Base-by-base conservation (phyloP, 345 rosid species). In the Rhizophora mangle region DNA sequence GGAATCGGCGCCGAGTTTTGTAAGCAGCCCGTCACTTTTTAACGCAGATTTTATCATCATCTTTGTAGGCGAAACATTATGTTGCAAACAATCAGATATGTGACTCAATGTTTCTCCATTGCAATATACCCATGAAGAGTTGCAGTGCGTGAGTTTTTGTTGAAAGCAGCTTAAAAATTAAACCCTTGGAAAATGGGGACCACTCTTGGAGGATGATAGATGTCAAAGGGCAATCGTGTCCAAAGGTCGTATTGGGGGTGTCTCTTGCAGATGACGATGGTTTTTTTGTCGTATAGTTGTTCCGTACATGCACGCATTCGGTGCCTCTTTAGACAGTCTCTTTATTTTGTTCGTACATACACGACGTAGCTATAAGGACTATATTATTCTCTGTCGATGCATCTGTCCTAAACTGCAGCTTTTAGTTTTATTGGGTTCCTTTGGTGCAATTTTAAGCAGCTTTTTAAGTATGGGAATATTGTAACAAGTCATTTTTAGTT, bases 1-100 rank as follows among this genome's bases (percentile, higher is more conserved):
- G 99, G 99, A 92, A 80, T 81, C 86, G 74, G 61, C 94, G 86
- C 58, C 88, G 84, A 76, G 97, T 96, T 61, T 78, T 90, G 98
- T 95, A 85, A 88, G 96, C 67, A 20, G 8, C 58, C n/a, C 16
- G 0, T 26, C 24, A 52, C 29, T 1, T 9, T 8, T 64, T n/a
- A 49, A 10, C 22, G 8, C 49, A 43, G 18, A 43, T 43, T 43
- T 13, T 43, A 13, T 43, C 49, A 34, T 34, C 37, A 34, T 34
- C 37, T 34, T 7, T 34, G 37, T 34, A 8, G 10, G 7, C 37
- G 37, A 34, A 34, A 34, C 2, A 34, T 34, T 34, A 34, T 34
- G 37, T 9, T 34, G 37, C 37, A 34, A 7, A 34, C 37, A 34
- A 7, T 34, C 37, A 3, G 13, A 15, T 43, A 13, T 3, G 16